Base-by-base conservation (phyloP, 2,329 filamentous ascomycete genomes). In the Pseudomassariella vexata region DNA sequence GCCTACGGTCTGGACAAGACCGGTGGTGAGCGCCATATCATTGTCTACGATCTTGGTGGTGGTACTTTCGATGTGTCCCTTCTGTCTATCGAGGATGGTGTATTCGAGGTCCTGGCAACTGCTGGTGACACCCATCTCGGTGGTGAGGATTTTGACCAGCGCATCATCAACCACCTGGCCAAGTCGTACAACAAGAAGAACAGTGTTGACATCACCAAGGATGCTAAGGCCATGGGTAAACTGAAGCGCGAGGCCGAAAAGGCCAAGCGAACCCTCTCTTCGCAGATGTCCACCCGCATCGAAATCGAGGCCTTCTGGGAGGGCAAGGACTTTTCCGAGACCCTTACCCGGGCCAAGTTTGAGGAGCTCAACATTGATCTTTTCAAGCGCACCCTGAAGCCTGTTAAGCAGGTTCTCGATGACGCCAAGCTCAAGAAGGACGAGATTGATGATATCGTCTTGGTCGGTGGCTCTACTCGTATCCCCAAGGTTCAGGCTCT, bases 151-250 rank as follows among this genome's bases (percentile, higher is more conserved):
- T 96, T 96, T 63, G 90, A 96, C 65, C 88, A 96, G 77, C 83
- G 90, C 60, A 76, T 96, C 63, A 95, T 96, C 72, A 87, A 85
- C 75, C 76, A 90, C 79, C 87, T 96, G 60, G 82, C 83, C 73
- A 95, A 96, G 83, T 73, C 76, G 52, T 96, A 94, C 81, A 96
- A 96, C 82, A 95, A 95, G 83, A 92, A 95, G 78, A 77, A 95
- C 74, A 69, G 66, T 51, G 87, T 94, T 48, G 88, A 98, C 52
- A 78, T 96, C 59, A 85, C 81, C 68, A 94, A 94, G 75, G 88
- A 96, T 59, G 69, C 82, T 47, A 95, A 95, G 85, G 83, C 90
- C 48, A 96, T 96, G 89, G 87, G 89, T 70, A 98, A 96, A 74
- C 79, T 98, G 52, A 96, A 96, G 86, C 89, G 92, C 54, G 92